phyloP scores from a whole-genome alignment of 1,139 yeast genomes.

The Kluyveromyces sp. region DNA sequence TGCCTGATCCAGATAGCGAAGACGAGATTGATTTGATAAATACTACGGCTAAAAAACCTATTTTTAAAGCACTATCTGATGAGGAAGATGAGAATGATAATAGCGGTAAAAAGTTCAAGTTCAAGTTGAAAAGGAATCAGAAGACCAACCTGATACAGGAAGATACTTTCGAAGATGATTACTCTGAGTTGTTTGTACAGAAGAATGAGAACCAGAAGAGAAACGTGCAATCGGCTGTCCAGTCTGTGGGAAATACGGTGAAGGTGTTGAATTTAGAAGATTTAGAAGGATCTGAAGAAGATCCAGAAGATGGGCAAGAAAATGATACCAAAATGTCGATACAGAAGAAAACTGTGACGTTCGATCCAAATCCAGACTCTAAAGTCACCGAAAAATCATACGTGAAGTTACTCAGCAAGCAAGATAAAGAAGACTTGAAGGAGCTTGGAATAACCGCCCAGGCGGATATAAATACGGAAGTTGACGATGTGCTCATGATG shows the following conservation, averaged over 20 bases:
- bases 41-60: neutral
- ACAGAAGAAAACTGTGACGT: neutral
- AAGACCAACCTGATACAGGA: neutral
- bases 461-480: neutral
- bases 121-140: neutral
- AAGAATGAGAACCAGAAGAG: neutral
- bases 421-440: slow-evolving; percentile 9
- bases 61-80: neutral
- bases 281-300: slow-evolving; percentile 20
- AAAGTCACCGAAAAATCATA: slow-evolving; percentile 17
- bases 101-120: neutral
- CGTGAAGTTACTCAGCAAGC: slow-evolving; percentile 15
- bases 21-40: neutral
- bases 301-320: slow-evolving; percentile 6
- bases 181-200: slow-evolving; percentile 1
- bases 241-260: neutral
- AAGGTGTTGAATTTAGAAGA: slow-evolving; percentile 11
- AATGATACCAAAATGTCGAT: neutral
- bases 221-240: no score
- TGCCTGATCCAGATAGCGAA: slow-evolving; percentile 1
- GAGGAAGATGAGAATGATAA: neutral
- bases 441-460: slow-evolving; percentile 6
- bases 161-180: neutral
- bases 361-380: neutral
- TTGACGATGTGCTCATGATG: slow-evolving; percentile 11